phyloP scores from a whole-genome alignment of 805 yeast genomes.

The Hanseniaspora hatyaiensis region DNA sequence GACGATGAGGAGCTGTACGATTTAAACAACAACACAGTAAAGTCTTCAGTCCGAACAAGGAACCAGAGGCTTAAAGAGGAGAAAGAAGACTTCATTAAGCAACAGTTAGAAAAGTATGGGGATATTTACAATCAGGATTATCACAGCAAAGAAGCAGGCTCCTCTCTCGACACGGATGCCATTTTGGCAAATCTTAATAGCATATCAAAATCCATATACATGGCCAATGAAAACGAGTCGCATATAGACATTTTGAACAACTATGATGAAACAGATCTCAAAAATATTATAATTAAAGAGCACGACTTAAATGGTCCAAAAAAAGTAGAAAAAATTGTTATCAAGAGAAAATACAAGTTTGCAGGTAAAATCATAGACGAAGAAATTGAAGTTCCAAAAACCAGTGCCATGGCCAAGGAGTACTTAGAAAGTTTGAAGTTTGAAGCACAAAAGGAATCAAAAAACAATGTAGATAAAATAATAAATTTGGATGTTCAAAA shows the following conservation, averaged over 20 bases:
- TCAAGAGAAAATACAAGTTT: slow-evolving; percentile 69
- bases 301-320: no score
- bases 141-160: slow-evolving; percentile 22
- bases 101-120: slow-evolving; percentile 31
- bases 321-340: slow-evolving; percentile 50
- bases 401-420: slow-evolving; percentile 81
- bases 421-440: slow-evolving; percentile 48
- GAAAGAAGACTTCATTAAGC: slow-evolving; percentile 28
- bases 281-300: not conserved
- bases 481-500: slow-evolving; percentile 13
- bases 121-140: slow-evolving; percentile 18
- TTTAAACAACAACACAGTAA: not conserved
- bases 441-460: no score
- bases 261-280: not conserved
- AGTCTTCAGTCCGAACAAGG: slow-evolving; percentile 49
- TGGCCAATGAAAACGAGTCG: slow-evolving; percentile 18
- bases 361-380: slow-evolving; percentile 79
- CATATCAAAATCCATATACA: not conserved
- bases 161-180: slow-evolving; percentile 6
- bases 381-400: slow-evolving; percentile 60
- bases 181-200: slow-evolving; percentile 7
- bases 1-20: slow-evolving; percentile 14
- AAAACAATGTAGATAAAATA: slow-evolving; percentile 21
- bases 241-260: slow-evolving; percentile 7
- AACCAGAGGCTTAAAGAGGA: slow-evolving; percentile 43